Percentiles rank a stretch among this genome's conserved stretches.
These are phyloP conservation scores for Lindgomyces ingoldianus DNA, from an alignment of 495 filamentous ascomycete genomes.

Conservation along the genomic window DNA sequence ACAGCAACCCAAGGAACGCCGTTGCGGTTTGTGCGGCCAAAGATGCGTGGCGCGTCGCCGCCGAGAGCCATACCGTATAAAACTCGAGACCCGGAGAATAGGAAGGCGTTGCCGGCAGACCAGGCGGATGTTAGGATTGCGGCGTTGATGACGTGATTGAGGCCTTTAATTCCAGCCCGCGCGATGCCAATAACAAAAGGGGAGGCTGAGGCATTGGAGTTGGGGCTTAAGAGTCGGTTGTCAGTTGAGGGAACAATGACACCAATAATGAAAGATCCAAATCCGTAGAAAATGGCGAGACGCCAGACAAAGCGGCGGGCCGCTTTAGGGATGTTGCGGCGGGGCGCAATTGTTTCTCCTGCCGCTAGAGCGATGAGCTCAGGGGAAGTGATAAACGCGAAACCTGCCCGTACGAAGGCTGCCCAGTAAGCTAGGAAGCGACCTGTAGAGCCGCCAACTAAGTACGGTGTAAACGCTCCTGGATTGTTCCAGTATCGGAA, in stretches of 20 bases:
- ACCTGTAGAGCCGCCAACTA: slow-evolving; percentile 23
- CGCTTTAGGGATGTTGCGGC: slow-evolving; percentile 34
- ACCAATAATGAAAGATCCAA: slow-evolving; percentile 34
- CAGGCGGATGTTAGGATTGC: slow-evolving; percentile 33
- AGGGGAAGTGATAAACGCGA: slow-evolving; percentile 28
- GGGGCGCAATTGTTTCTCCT: slow-evolving; percentile 27
- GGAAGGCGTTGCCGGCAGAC: slow-evolving; percentile 36
- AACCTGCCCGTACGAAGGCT: slow-evolving; percentile 23
- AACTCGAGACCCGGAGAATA: slow-evolving; percentile 32
- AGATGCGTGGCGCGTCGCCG: slow-evolving; percentile 34
- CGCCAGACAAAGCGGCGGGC: slow-evolving; percentile 30
- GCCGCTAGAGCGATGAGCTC: slow-evolving; percentile 32
- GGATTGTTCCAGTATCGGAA: slow-evolving; percentile 38
- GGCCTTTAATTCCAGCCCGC: slow-evolving; percentile 23
- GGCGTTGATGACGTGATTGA: slow-evolving; percentile 35
- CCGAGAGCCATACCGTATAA: slow-evolving; percentile 31
- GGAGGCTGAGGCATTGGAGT: slow-evolving; percentile 27
- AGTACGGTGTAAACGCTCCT: slow-evolving; percentile 38
- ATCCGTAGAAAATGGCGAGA: slow-evolving; percentile 30
- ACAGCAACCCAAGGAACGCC: slow-evolving; percentile 34
- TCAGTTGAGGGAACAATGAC: slow-evolving; percentile 27
- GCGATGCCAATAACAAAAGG: slow-evolving; percentile 33
- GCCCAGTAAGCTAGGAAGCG: slow-evolving; percentile 26
- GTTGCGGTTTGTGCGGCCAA: slow-evolving; percentile 25
- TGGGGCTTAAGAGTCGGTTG: slow-evolving; percentile 8